These are phyloP conservation scores for Fusarium sp. DNA, from an alignment of 2,329 filamentous ascomycete species.

Conservation along the genomic window DNA sequence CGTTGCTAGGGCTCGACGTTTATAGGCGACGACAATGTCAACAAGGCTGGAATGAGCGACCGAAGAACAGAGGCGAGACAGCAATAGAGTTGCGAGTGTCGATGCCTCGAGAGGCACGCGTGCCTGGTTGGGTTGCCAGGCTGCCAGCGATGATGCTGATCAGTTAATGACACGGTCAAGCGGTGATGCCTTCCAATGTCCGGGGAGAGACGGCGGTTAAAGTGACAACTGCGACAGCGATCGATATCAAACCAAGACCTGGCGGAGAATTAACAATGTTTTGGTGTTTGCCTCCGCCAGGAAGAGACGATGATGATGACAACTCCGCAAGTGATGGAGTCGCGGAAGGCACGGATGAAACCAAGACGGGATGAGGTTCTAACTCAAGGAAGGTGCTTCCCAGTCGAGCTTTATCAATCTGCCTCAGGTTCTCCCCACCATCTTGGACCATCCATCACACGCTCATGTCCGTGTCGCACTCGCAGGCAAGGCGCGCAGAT, in stretches of 20 bases:
- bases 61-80: slow-evolving; percentile 25
- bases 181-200: slow-evolving; percentile 6
- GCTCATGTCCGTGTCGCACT: slow-evolving; percentile 22
- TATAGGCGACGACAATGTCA: slow-evolving; percentile 18
- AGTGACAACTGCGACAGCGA: slow-evolving; percentile 1
- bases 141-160: slow-evolving; percentile 24
- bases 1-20: slow-evolving; percentile 30
- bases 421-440: slow-evolving; percentile 39
- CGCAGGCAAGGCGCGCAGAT: slow-evolving; percentile 18
- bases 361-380: background rate
- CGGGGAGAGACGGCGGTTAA: background rate
- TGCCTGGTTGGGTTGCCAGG: slow-evolving; percentile 13
- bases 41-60: slow-evolving; percentile 40
- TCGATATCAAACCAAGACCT: background rate
- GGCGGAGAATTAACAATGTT: slow-evolving; percentile 1
- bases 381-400: slow-evolving; percentile 19
- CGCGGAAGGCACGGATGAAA: slow-evolving; percentile 8
- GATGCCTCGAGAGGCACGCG: slow-evolving; percentile 6
- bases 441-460: slow-evolving; percentile 33
- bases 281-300: slow-evolving; percentile 1
- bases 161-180: slow-evolving; percentile 21
- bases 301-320: slow-evolving; percentile 6
- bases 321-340: slow-evolving; percentile 28
- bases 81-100: slow-evolving; percentile 26
- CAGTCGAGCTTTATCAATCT: slow-evolving; percentile 31